Evolutionary conservation across 2,329 filamentous ascomycete genomes (phyloP).

Genomic region (Sporothrix schenckii): DNA sequence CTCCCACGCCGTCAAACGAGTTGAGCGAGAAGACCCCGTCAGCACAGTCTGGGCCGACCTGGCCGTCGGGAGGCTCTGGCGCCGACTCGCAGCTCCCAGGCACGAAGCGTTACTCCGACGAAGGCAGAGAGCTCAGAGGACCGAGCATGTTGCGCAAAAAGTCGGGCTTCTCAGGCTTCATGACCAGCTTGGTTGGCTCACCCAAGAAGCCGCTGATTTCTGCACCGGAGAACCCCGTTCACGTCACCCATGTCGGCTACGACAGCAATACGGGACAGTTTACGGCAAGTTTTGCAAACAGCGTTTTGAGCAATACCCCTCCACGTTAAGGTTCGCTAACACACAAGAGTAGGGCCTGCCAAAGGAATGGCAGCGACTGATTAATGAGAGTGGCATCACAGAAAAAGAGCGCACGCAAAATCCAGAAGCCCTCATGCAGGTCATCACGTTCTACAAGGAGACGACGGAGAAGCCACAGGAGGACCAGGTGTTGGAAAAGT

Average conservation of each 20-base stretch:
- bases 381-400: conserved; percentile 93
- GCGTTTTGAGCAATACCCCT: neutral
- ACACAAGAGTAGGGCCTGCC: conserved; percentile 71
- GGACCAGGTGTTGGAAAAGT: conserved; percentile 93
- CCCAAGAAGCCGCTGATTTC: conserved; percentile 92
- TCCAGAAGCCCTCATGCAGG: conserved; percentile 92
- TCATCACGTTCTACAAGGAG: conserved; percentile 96
- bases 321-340: neutral
- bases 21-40: conserved; percentile 52
- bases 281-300: conserved; percentile 66
- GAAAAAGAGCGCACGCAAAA: conserved; percentile 95
- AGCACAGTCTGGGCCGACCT: conserved; percentile 37
- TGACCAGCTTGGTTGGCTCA: conserved; percentile 80
- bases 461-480: conserved; percentile 79
- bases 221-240: conserved; percentile 95
- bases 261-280: conserved; percentile 96
- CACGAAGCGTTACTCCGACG: conserved; percentile 78
- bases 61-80: conserved; percentile 35
- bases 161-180: conserved; percentile 83
- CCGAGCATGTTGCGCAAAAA: conserved; percentile 72
- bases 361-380: conserved; percentile 95
- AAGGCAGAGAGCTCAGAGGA: conserved; percentile 65
- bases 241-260: conserved; percentile 97
- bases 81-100: conserved; percentile 54
- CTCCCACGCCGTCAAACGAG: conserved; percentile 39